Conservation (phyloP, 345 rosid genomes). For the Boechera stricta region DNA sequence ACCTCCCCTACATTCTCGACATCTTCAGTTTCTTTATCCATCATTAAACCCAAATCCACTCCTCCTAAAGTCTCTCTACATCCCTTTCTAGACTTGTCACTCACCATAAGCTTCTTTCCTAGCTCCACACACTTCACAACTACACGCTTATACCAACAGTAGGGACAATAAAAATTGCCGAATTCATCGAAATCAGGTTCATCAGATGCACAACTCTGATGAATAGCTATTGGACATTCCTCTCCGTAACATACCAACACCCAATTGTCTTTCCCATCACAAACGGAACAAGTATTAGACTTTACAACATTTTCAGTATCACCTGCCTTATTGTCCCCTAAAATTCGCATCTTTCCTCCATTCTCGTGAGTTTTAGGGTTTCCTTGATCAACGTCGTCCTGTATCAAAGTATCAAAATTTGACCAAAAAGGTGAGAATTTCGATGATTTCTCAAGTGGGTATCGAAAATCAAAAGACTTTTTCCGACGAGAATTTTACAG, state of each 20-base stretch:
- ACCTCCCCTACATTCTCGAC: conserved; percentile 23
- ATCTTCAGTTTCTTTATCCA: conserved; percentile 2
- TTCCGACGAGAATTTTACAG: background rate
- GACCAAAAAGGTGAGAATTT: conserved; percentile 14
- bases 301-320: conserved; percentile 5
- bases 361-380: conserved; percentile 28
- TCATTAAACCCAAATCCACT: conserved; percentile 8
- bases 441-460: background rate
- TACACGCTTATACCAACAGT: conserved; percentile 61
- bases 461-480: background rate
- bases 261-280: conserved; percentile 47
- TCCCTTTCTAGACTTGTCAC: conserved; percentile 38
- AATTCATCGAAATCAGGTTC: conserved; percentile 50
- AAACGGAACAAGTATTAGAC: conserved; percentile 44
- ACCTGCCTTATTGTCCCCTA: background rate
- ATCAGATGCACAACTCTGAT: conserved; percentile 46
- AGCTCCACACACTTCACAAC: conserved; percentile 36
- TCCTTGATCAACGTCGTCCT: conserved; percentile 38
- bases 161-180: conserved; percentile 68
- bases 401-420: background rate
- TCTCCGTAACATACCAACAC: conserved; percentile 49
- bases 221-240: conserved; percentile 56
- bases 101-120: conserved; percentile 47
- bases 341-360: background rate
- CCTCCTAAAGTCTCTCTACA: conserved; percentile 27